Evolutionary conservation across 1,284 basidiomycete species (phyloP).

Genomic region (Limonomyces culmigenus): DNA sequence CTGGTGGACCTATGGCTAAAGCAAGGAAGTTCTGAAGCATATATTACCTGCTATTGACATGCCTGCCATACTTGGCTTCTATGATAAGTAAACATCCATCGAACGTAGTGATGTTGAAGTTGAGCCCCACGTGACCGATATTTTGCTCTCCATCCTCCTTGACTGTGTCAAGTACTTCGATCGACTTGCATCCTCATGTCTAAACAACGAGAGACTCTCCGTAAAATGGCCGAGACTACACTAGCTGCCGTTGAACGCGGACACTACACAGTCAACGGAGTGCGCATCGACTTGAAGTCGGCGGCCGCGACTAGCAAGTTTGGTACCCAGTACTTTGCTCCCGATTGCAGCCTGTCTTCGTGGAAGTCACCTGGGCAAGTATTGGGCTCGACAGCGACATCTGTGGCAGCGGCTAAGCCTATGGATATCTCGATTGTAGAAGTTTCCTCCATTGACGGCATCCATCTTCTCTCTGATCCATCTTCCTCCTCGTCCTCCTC

Average conservation of each 20-base stretch:
- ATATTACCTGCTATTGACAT: too few species aligned
- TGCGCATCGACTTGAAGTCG: slow-evolving; percentile 15
- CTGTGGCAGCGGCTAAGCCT: slow-evolving; percentile 14
- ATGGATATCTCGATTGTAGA: slow-evolving; percentile 37
- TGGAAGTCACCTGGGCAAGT: slow-evolving; percentile 17
- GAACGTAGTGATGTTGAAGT: too few species aligned
- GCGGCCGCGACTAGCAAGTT: slow-evolving; percentile 16
- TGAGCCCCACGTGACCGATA: too few species aligned
- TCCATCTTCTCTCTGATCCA: slow-evolving; percentile 3
- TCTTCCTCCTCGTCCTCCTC: slow-evolving; percentile 8
- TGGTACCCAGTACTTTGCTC: slow-evolving; percentile 23
- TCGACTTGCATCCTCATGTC: too few species aligned
- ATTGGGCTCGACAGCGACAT: slow-evolving; percentile 3
- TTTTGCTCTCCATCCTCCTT: too few species aligned
- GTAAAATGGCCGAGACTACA: slow-evolving; percentile 15
- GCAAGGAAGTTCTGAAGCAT: too few species aligned
- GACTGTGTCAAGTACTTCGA: too few species aligned
- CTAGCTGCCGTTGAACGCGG: slow-evolving; percentile 16
- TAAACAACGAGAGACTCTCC: slow-evolving; percentile 7
- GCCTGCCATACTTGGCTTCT: too few species aligned
- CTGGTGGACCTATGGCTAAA: too few species aligned
- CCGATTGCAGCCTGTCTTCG: slow-evolving; percentile 18
- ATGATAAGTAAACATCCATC: too few species aligned
- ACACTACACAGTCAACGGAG: slow-evolving; percentile 10
- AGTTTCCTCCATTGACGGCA: slow-evolving; percentile 13